Percentiles rank a stretch among this genome's conserved stretches.
phyloP scores from a whole-genome alignment of 805 yeast species.

The Ogataea naganishii region DNA sequence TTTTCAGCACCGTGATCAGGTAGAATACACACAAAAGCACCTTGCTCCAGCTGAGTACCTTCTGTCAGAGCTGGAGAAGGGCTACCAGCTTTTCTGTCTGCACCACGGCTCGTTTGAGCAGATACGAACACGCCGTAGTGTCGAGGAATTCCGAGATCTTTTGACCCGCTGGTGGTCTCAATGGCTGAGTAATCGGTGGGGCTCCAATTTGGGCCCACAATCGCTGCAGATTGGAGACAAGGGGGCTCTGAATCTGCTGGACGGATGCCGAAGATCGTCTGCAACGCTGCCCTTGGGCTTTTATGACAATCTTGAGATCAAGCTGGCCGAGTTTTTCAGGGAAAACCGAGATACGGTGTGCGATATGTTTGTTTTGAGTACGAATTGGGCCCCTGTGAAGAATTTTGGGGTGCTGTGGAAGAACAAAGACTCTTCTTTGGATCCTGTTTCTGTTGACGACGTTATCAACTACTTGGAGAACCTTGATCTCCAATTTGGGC shows the following conservation, averaged over 20 bases:
- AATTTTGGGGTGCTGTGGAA: constrained; percentile 22
- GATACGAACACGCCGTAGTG: constrained; percentile 4
- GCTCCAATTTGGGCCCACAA: constrained; percentile 7
- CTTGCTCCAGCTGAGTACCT: constrained; percentile 26
- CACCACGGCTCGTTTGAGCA: constrained; percentile 21
- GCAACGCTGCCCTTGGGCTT: constrained; percentile 21
- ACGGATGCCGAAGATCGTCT: constrained; percentile 21
- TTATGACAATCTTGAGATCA: constrained; percentile 16
- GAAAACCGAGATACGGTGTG: constrained; percentile 7
- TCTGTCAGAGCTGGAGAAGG: constrained; percentile 17
- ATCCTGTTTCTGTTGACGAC: constrained; percentile 11
- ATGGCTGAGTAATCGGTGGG: constrained; percentile 25
- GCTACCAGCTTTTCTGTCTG: constrained; percentile 24
- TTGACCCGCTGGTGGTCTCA: constrained; percentile 26
- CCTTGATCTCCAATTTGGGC: constrained; percentile 15
- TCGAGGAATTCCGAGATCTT: constrained; percentile 5
- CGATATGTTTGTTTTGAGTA: constrained; percentile 18
- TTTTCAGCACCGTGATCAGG: constrained; percentile 3
- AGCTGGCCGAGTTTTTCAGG: constrained; percentile 7
- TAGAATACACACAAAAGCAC: constrained; percentile 15
- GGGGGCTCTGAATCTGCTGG: constrained; percentile 24
- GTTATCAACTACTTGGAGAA: constrained; percentile 17
- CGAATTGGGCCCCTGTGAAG: constrained; percentile 22
- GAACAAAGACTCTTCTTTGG: constrained; percentile 11
- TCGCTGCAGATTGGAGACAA: constrained; percentile 19